phyloP scores from a whole-genome alignment of 2,329 filamentous ascomycete species.

The Trichoderma endophyticum region DNA sequence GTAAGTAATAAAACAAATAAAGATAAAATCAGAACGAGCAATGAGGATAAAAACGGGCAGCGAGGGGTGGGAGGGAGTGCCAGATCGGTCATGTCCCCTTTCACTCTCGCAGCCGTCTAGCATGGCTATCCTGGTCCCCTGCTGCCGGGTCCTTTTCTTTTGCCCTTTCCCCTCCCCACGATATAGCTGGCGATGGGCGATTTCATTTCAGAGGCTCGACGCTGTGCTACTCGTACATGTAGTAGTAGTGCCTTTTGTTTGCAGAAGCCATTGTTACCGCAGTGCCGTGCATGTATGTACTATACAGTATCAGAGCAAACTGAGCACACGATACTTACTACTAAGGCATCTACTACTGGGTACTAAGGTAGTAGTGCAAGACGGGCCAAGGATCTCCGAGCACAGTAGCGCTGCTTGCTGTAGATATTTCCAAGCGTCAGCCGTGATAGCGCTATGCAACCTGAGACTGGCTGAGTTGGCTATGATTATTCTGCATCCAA shows the following conservation, averaged over 20 bases:
- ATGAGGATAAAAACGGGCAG: neutral
- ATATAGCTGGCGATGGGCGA: neutral
- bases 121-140: neutral
- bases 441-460: conserved; percentile 10
- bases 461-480: neutral
- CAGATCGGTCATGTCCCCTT: conserved; percentile 6
- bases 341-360: neutral
- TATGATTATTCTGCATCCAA: neutral
- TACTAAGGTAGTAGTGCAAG: too few relatives aligned
- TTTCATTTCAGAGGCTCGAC: neutral
- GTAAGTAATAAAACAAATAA: neutral
- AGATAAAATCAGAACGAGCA: neutral
- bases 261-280: neutral
- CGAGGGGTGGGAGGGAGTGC: neutral
- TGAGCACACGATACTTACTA: neutral
- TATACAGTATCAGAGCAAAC: neutral
- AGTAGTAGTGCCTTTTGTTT: neutral
- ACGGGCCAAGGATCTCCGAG: neutral
- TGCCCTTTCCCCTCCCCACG: neutral
- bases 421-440: neutral
- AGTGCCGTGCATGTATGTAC: neutral
- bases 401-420: neutral
- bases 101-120: neutral
- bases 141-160: neutral
- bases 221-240: neutral